These are phyloP conservation scores for Conticribra guillardii DNA, from an alignment of 108 stramenopile species.

Conservation along the genomic window DNA sequence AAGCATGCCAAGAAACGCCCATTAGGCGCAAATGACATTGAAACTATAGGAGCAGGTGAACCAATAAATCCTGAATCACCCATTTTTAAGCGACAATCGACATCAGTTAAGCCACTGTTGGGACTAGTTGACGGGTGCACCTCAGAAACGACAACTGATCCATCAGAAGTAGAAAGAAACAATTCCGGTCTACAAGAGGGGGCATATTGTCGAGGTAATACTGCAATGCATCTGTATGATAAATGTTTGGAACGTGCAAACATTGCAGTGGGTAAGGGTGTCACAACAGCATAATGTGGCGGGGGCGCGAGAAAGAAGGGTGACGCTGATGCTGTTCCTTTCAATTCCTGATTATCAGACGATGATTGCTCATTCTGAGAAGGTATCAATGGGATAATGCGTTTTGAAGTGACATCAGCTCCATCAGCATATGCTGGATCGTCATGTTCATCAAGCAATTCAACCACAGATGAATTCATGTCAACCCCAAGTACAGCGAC, in stretches of 20 bases:
- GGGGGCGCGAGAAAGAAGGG: slow-evolving; percentile 46
- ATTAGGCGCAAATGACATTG: slow-evolving; percentile 93
- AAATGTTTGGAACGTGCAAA: slow-evolving; percentile 58
- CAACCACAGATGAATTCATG: slow-evolving; percentile 76
- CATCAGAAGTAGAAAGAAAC: slow-evolving; percentile 79
- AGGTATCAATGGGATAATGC: slow-evolving; percentile 16
- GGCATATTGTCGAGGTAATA: slow-evolving; percentile 69
- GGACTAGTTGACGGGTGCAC: slow-evolving; percentile 39
- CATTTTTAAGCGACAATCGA: slow-evolving; percentile 81
- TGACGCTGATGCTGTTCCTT: neutral
- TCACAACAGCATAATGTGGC: slow-evolving; percentile 70
- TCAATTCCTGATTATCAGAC: slow-evolving; percentile 1
- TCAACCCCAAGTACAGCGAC: slow-evolving; percentile 70
- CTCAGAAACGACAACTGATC: slow-evolving; percentile 76
- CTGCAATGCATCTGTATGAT: slow-evolving; percentile 69
- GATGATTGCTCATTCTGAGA: neutral
- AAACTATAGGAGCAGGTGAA: slow-evolving; percentile 69
- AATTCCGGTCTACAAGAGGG: slow-evolving; percentile 77
- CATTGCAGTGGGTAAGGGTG: slow-evolving; percentile 65
- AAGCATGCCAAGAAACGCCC: slow-evolving; percentile 95
- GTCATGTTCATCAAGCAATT: slow-evolving; percentile 80
- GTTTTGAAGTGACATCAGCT: slow-evolving; percentile 56
- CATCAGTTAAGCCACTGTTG: slow-evolving; percentile 71
- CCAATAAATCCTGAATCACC: slow-evolving; percentile 1
- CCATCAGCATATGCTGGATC: slow-evolving; percentile 64